Evolutionary conservation across 2,329 filamentous ascomycete species (phyloP), one percentile per base, ranked within the genome.

Genomic region (Cercospora janseana): DNA sequence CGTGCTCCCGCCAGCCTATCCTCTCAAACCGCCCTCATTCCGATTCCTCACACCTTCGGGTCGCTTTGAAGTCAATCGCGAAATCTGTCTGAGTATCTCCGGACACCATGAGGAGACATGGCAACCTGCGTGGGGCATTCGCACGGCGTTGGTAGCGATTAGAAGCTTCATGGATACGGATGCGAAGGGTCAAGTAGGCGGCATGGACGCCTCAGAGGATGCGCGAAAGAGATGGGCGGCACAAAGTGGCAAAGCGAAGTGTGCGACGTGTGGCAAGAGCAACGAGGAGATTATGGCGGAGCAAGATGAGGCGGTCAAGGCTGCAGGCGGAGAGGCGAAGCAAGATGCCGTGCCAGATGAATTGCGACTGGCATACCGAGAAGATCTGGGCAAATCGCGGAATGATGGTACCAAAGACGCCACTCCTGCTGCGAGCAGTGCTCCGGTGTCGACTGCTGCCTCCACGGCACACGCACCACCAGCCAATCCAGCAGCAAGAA

Each of bases 81-180:
- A 97, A 75, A 97, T 98, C 61, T 98, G 93, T 67, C 81, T 98
- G 12, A 88, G 83, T 63, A 98, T 97, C 63, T 88, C 83, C 45
- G 92, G 91, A 2, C 92, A 96, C 70, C 93, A 98, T 72, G 93
- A 97, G 69, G 93, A 97, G 74, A 95, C 88, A 12, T 98, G 93
- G 93, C 92, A 96, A 77, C 93, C 93, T 0, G 93, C 93, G 0
- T 98, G 93, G 93, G 93, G 93, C 0, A 86, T 98, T 7, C 80
- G 93, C 52, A 97, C 93, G 3, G 92, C 93, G 12, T 73, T 98
- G 49, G 76, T 82, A 4, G 83, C 82, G 4, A 81, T 97, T 41
- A 75, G 93, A 47, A 86, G 82, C 60, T 96, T 96, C 70, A 97
- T 98, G 90, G 90, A 94, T 68, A 91, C 86, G 3, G 88, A 92